These are phyloP conservation scores for Corynascus novoguineensis DNA, from an alignment of 495 filamentous ascomycete species.

Conservation along the genomic window DNA sequence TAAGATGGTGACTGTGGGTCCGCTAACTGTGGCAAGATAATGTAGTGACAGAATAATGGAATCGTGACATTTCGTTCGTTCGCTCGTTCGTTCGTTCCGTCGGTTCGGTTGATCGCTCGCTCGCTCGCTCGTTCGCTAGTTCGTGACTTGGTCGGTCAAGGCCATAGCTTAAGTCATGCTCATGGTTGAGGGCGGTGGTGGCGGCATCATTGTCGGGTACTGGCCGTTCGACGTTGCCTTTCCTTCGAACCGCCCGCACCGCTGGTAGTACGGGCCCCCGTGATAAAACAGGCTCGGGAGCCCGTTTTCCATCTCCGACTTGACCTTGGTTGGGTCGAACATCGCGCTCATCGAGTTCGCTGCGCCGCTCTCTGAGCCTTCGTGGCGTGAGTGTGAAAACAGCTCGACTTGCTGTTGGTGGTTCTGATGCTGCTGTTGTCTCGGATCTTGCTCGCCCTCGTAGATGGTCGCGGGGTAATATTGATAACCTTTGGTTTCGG, in stretches of 20 bases:
- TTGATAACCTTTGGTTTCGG: constrained; percentile 40
- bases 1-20: not conserved
- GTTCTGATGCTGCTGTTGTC: constrained; percentile 30
- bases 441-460: constrained; percentile 34
- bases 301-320: constrained; percentile 38
- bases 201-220: constrained; percentile 39
- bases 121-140: not conserved
- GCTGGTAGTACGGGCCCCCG: constrained; percentile 32
- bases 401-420: constrained; percentile 37
- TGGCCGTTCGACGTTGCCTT: constrained; percentile 41
- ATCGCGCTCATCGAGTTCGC: constrained; percentile 21
- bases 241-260: constrained; percentile 41
- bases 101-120: not conserved
- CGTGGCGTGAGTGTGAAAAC: constrained; percentile 35
- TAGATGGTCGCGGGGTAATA: constrained; percentile 45
- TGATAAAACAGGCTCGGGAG: constrained; percentile 42
- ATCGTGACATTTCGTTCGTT: not conserved
- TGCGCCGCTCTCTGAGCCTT: constrained; percentile 30
- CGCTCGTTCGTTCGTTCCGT: not conserved
- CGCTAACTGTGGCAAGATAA: not conserved
- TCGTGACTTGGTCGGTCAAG: not conserved
- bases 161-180: constrained; percentile 6
- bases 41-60: not conserved
- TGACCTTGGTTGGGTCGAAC: constrained; percentile 36
- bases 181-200: constrained; percentile 29